Conservation (phyloP, 2,329 filamentous ascomycete species). For the Paraphaeosphaeria sporulosa region DNA sequence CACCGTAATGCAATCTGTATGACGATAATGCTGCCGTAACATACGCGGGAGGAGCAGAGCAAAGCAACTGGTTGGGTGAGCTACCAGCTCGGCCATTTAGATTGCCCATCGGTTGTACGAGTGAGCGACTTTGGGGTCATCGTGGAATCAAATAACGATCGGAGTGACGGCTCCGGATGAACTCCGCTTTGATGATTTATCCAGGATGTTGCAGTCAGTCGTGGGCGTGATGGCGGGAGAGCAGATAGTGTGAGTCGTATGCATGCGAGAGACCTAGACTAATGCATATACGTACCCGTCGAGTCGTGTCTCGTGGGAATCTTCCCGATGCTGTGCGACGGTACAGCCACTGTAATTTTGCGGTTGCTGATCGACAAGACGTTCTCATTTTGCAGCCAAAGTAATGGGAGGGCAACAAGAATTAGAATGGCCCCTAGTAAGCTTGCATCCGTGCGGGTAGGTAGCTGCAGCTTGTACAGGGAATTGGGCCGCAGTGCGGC, state of each 20-base stretch:
- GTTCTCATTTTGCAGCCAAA: background rate
- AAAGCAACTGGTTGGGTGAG: background rate
- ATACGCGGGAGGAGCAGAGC: background rate
- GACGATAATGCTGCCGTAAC: background rate
- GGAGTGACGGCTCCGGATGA: background rate
- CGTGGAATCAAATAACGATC: background rate
- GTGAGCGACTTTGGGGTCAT: background rate
- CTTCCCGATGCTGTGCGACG: background rate
- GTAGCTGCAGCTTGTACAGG: background rate
- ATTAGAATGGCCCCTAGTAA: background rate
- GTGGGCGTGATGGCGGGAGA: background rate
- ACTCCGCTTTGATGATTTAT: background rate
- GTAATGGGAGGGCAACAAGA: background rate
- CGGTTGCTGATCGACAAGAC: background rate
- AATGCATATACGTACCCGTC: background rate
- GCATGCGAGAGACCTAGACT: background rate
- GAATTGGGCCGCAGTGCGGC: background rate
- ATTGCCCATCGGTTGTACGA: background rate
- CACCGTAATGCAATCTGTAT: background rate
- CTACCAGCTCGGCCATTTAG: background rate
- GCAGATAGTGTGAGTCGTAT: background rate
- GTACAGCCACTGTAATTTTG: background rate
- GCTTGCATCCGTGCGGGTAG: conserved; percentile 4
- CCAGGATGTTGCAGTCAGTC: background rate
- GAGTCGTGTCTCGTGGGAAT: background rate